Evolutionary conservation across 352 stramenopile genomes (phyloP).

Genomic region (Phytophthora pini): DNA sequence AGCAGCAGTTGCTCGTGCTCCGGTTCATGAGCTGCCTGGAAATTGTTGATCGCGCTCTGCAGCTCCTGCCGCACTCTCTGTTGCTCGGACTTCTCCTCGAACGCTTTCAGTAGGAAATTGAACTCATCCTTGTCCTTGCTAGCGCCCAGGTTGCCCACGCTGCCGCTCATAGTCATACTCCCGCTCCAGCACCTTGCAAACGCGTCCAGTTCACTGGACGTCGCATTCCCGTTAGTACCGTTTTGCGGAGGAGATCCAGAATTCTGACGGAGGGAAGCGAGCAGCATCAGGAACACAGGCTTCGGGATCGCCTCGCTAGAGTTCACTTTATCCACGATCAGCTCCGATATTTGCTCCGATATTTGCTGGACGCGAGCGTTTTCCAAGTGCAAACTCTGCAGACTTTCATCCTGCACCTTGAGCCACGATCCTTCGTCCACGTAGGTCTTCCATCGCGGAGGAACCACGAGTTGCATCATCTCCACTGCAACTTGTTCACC

Average conservation of each 20-base stretch:
- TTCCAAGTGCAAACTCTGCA: constrained; percentile 49
- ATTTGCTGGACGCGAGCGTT: constrained; percentile 53
- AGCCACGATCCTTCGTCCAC: constrained; percentile 49
- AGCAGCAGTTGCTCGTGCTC: constrained; percentile 43
- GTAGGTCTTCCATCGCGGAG: constrained; percentile 49
- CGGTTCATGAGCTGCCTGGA: constrained; percentile 40
- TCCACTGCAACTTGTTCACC: constrained; percentile 65
- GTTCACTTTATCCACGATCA: constrained; percentile 59
- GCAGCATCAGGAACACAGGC: constrained; percentile 47
- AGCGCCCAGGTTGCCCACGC: constrained; percentile 29
- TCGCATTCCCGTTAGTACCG: constrained; percentile 23
- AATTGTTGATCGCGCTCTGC: constrained; percentile 50
- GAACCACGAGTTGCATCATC: constrained; percentile 54
- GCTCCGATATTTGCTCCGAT: constrained; percentile 47
- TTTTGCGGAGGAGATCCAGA: constrained; percentile 36
- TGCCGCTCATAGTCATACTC: constrained; percentile 51
- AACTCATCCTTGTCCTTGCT: constrained; percentile 67
- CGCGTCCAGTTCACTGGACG: constrained; percentile 34
- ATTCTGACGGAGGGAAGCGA: constrained; percentile 59
- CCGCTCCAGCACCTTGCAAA: constrained; percentile 42
- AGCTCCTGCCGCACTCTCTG: constrained; percentile 60
- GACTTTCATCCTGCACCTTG: constrained; percentile 47
- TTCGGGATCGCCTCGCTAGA: constrained; percentile 58
- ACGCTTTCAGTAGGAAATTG: constrained; percentile 71
- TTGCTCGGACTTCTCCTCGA: constrained; percentile 65